Base-by-base conservation (phyloP, 306 rosid species). In the Urtica urens region DNA sequence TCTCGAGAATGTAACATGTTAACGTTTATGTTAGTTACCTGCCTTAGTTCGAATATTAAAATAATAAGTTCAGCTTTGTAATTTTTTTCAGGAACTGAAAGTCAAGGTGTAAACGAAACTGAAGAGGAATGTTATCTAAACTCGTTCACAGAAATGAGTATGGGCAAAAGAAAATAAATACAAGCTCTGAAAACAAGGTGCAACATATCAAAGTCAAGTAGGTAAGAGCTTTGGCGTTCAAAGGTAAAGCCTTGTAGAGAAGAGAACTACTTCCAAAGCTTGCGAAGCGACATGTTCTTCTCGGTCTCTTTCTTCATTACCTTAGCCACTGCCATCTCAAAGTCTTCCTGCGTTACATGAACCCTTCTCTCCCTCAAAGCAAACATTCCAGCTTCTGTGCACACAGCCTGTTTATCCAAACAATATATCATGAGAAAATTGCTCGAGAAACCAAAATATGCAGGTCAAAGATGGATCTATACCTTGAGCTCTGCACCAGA, bases 401-500 rank as follows among this genome's bases (percentile, higher is more conserved):
- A 86, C 10, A 92, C 99, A n/a, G 99, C 99, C 99, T 90, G 77
- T 46, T 27, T 31, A 31, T 31, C 37, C 1, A 31, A 31, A 13
- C 37, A 31, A 31, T 31, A 7, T 31, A 13, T 8, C 5, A 30
- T 50, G n/a, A n/a, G n/a, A n/a, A n/a, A n/a, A n/a, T n/a, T n/a
- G n/a, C n/a, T n/a, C n/a, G n/a, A 22, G 0, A 34, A 13, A 10
- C 41, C 19, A 12, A 5, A 8, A 21, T 17, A n/a, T 29, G 42
- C 42, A 38, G 14, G 15, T 38, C 25, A 21, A 35, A 15, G 14
- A 54, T 23, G 26, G 5, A 12, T 9, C 6, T 11, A 31, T 77
- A 92, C 99, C 96, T 92, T 92, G 34, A 92, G 87, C 71, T 92
- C 99, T 1, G 99, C 99, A 46, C 99, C 99, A 65, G 99, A 92